Evolutionary conservation across 176 grass and related monocot genomes (phyloP).

Genomic region (Zoysia japonica): DNA sequence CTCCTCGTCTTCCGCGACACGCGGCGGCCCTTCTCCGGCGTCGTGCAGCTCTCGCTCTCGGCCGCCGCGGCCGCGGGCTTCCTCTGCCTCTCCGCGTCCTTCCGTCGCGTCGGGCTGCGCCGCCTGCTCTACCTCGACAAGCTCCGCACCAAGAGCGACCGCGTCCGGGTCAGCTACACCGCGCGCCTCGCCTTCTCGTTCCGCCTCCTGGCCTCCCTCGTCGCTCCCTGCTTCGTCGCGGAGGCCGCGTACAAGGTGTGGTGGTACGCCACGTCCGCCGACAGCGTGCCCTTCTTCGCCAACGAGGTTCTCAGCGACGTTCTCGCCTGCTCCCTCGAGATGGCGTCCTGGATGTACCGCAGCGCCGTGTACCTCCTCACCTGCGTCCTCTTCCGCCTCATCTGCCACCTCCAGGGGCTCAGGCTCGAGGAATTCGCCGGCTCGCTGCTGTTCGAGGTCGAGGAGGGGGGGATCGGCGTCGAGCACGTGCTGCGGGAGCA

Average conservation of each 20-base stretch:
- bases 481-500: slow-evolving; percentile 75
- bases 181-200: slow-evolving; percentile 67
- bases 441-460: slow-evolving; percentile 57
- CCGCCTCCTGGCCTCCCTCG: slow-evolving; percentile 76
- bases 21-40: slow-evolving; percentile 59
- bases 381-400: slow-evolving; percentile 88
- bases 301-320: slow-evolving; percentile 48
- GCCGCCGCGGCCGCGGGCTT: slow-evolving; percentile 50
- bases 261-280: slow-evolving; percentile 80
- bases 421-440: slow-evolving; percentile 77
- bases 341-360: slow-evolving; percentile 90
- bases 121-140: slow-evolving; percentile 90
- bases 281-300: slow-evolving; percentile 57
- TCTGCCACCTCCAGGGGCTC: slow-evolving; percentile 86
- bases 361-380: slow-evolving; percentile 79
- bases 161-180: slow-evolving; percentile 62
- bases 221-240: slow-evolving; percentile 72
- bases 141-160: slow-evolving; percentile 55
- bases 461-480: slow-evolving; percentile 48
- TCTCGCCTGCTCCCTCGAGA: slow-evolving; percentile 60
- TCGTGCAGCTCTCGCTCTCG: slow-evolving; percentile 73
- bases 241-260: slow-evolving; percentile 80
- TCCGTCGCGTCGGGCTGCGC: slow-evolving; percentile 71
- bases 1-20: slow-evolving; percentile 50
- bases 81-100: slow-evolving; percentile 65